Evolutionary conservation across 1,284 basidiomycete species (phyloP).

Genomic region (Leccinum pachyderme): DNA sequence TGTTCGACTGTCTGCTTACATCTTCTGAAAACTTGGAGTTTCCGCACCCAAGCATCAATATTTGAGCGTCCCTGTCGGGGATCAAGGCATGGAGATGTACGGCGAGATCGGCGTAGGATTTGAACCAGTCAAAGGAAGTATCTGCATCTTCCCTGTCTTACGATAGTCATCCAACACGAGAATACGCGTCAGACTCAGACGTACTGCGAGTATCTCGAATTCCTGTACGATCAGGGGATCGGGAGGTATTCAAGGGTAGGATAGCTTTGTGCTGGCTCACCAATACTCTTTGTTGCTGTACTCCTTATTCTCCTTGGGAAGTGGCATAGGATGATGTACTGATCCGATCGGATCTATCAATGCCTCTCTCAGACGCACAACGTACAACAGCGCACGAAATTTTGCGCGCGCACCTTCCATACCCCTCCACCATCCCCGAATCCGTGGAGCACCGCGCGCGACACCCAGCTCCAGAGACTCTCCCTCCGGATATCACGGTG

Average conservation of each 20-base stretch:
- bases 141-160: constrained; percentile 57
- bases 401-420: not conserved
- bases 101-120: constrained; percentile 68
- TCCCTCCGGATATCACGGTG: constrained; percentile 20
- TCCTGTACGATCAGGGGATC: constrained; percentile 15
- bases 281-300: constrained; percentile 30
- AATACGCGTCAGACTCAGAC: constrained; percentile 6
- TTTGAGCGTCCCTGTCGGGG: constrained; percentile 61
- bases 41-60: constrained; percentile 90
- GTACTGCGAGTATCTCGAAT: constrained; percentile 29
- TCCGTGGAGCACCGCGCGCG: constrained; percentile 24
- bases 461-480: not conserved
- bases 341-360: too few species aligned
- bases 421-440: not conserved
- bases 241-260: not conserved
- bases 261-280: constrained; percentile 27
- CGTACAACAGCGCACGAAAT: not conserved
- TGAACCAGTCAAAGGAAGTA: constrained; percentile 85
- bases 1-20: constrained; percentile 37
- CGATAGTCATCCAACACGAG: not conserved
- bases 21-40: constrained; percentile 82
- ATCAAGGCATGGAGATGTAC: constrained; percentile 59
- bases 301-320: constrained; percentile 25
- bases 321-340: constrained; percentile 8
- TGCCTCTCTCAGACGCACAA: constrained; percentile 22